Evolutionary conservation across 2,329 filamentous ascomycete genomes (phyloP).

Genomic region (Cladophialophora exuberans): DNA sequence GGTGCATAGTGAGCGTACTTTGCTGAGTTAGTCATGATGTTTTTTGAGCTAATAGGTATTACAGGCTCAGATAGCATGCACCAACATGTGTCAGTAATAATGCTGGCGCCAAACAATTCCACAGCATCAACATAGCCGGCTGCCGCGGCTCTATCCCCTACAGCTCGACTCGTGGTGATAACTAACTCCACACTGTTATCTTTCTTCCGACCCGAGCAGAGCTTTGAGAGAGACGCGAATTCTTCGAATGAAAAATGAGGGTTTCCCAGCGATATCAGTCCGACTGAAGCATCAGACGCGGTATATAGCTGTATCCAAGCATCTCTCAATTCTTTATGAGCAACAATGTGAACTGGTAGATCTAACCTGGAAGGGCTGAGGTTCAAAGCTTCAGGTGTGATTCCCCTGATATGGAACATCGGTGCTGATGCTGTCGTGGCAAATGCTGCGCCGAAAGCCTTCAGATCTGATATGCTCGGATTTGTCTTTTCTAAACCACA

Average conservation of each 20-base stretch:
- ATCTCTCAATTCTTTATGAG: slow-evolving; percentile 14
- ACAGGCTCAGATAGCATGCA: slow-evolving; percentile 51
- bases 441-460: slow-evolving; percentile 51
- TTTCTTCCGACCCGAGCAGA: slow-evolving; percentile 38
- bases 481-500: slow-evolving; percentile 37
- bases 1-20: slow-evolving; percentile 52
- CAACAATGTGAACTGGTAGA: slow-evolving; percentile 1
- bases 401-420: slow-evolving; percentile 49
- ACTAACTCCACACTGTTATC: slow-evolving; percentile 1
- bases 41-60: slow-evolving; percentile 35
- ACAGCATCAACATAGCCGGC: slow-evolving; percentile 39
- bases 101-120: slow-evolving; percentile 42
- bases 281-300: slow-evolving; percentile 32
- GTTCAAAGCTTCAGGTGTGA: slow-evolving; percentile 44
- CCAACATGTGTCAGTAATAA: slow-evolving; percentile 54
- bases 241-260: slow-evolving; percentile 50
- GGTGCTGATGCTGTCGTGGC: slow-evolving; percentile 47
- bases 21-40: slow-evolving; percentile 51
- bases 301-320: slow-evolving; percentile 31
- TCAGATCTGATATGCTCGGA: slow-evolving; percentile 40
- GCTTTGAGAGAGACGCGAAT: slow-evolving; percentile 37
- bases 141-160: slow-evolving; percentile 29
- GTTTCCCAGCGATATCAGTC: slow-evolving; percentile 50
- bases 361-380: background rate
- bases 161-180: slow-evolving; percentile 15